These are phyloP conservation scores for Arthrobotrys iridis DNA, from an alignment of 2,329 filamentous ascomycete species.

Conservation along the genomic window DNA sequence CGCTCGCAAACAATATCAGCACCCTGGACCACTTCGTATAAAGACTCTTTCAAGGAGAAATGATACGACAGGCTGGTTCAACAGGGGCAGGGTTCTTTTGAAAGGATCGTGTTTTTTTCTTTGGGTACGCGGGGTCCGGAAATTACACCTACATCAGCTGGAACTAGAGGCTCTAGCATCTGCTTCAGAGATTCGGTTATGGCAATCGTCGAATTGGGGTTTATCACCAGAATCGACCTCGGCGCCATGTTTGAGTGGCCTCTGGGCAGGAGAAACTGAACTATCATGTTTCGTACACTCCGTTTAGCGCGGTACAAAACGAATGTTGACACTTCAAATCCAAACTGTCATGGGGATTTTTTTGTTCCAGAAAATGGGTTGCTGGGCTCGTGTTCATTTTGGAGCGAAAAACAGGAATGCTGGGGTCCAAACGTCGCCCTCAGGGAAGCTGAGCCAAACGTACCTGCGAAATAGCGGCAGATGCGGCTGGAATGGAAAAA, in stretches of 20 bases:
- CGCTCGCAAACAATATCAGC: constrained; percentile 33
- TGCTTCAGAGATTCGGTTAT: constrained; percentile 76
- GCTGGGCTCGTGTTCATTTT: constrained; percentile 17
- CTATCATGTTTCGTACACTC: constrained; percentile 52
- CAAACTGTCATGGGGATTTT: constrained; percentile 36
- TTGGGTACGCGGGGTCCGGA: constrained; percentile 31
- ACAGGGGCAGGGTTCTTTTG: constrained; percentile 3
- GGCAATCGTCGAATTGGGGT: constrained; percentile 77
- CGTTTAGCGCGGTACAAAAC: constrained; percentile 49
- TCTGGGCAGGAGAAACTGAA: constrained; percentile 51
- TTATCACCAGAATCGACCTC: constrained; percentile 74
- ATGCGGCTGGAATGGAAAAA: constrained; percentile 30
- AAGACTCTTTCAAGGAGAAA: neutral
- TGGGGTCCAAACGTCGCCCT: constrained; percentile 19
- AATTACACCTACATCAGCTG: constrained; percentile 62
- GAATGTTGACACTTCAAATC: constrained; percentile 33
- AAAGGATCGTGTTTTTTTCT: constrained; percentile 10
- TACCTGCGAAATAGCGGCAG: constrained; percentile 46
- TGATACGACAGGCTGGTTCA: constrained; percentile 31
- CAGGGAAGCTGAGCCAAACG: constrained; percentile 24
- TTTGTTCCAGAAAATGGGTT: constrained; percentile 18
- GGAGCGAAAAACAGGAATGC: constrained; percentile 27
- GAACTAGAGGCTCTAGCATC: constrained; percentile 63
- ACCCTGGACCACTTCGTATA: neutral
- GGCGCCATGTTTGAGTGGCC: constrained; percentile 54